These are phyloP conservation scores for Phtheirospermum japonicum DNA, from an alignment of 257 asterid genomes.

Conservation along the genomic window DNA sequence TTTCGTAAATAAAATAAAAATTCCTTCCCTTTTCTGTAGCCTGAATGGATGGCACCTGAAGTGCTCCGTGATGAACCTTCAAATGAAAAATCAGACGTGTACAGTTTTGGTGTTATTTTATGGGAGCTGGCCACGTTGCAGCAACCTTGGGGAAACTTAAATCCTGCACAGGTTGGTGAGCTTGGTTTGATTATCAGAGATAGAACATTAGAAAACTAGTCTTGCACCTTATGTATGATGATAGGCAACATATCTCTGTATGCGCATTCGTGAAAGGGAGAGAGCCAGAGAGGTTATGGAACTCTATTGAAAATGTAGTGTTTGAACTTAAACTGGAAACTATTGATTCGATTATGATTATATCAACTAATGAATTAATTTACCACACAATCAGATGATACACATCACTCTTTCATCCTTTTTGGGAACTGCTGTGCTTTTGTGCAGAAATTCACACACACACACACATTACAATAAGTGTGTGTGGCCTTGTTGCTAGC, in stretches of 20 bases:
- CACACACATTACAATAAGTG: too few relatives aligned
- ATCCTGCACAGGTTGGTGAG: slow-evolving; percentile 84
- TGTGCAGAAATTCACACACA: neutral
- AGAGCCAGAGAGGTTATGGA: slow-evolving; percentile 3
- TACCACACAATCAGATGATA: neutral
- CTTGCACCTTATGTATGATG: slow-evolving; percentile 6
- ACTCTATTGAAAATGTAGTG: slow-evolving; percentile 13
- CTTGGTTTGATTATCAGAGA: slow-evolving; percentile 2
- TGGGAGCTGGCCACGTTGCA: slow-evolving; percentile 93
- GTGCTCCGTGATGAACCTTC: slow-evolving; percentile 96
- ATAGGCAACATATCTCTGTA: slow-evolving; percentile 3
- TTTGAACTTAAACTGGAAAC: slow-evolving; percentile 15
- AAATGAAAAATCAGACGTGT: slow-evolving; percentile 93
- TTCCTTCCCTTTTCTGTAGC: slow-evolving; percentile 45
- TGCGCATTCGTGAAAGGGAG: slow-evolving; percentile 16
- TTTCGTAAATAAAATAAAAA: neutral
- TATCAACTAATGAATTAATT: neutral
- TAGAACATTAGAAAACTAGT: slow-evolving; percentile 3
- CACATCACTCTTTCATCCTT: neutral
- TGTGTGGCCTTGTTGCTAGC: too few relatives aligned
- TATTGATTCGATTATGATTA: neutral
- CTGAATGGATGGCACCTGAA: slow-evolving; percentile 99
- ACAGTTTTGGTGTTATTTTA: slow-evolving; percentile 91
- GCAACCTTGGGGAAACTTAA: slow-evolving; percentile 88
- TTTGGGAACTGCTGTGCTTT: neutral